Base-by-base conservation (phyloP, 2,329 filamentous ascomycete genomes). In the Fusarium transvaalense region DNA sequence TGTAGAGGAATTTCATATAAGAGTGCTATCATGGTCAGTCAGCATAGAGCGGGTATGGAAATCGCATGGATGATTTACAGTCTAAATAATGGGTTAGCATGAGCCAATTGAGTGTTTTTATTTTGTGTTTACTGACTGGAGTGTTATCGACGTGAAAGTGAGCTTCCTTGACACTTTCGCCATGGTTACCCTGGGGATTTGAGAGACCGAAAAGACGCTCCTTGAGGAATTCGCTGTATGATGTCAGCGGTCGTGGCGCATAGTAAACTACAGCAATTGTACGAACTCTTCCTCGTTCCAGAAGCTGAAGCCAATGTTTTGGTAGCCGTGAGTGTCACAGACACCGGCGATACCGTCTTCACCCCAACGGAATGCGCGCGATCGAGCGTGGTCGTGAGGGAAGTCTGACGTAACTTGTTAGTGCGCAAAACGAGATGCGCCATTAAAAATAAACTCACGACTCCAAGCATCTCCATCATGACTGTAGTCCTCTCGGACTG, bases 1-100 rank as follows among this genome's bases (percentile, higher is more conserved):
- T 98, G 87, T 98, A 98, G 71, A 98, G 90, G 76, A 90, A 97
- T 80, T 98, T 98, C 95, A 98, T 98, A 84, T 98, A 98, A 29
- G 95, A 97, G 81, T 97, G 94, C 92, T 94, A 78, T 41, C 47
- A 50, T 55, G 52, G 48, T 42, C 25, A 47, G 65, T 74, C 60
- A 68, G 64, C 39, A 62, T 32, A 32, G 21, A 42, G 51, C 38
- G 31, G 5, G 35, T 51, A 37, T 45, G 23, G 17, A 17, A 19
- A 13, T 23, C 6, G 19, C 32, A 37, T 27, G 21, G 55, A 39
- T 43, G 60, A 17, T 78, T 75, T 82, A 85, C 83, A 75, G 84
- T 85, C 84, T 86, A 69, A 29, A 41, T 5, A 17, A 54, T 23
- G 39, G 13, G 73, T 81, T 71, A 76, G 69, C 59, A 60, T 35